phyloP scores from a whole-genome alignment of 148 eudicot genomes.

The Vaccinium vitisidaea region DNA sequence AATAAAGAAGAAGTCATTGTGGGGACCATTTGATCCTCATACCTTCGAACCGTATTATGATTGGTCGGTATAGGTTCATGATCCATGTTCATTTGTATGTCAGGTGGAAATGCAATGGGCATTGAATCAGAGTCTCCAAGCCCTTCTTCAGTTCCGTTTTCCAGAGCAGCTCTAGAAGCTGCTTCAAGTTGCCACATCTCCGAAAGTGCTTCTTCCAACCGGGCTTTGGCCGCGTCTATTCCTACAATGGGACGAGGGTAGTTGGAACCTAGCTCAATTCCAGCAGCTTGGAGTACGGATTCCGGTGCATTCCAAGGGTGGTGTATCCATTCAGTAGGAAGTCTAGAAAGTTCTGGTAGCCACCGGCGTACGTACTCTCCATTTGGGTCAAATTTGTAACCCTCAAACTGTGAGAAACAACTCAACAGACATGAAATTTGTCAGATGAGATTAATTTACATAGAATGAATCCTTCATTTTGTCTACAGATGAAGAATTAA shows the following conservation, averaged over 20 bases:
- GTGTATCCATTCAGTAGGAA: slow-evolving; percentile 95
- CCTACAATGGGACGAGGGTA: slow-evolving; percentile 81
- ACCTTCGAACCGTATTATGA: slow-evolving; percentile 32
- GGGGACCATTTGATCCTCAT: slow-evolving; percentile 93
- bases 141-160: slow-evolving; percentile 89
- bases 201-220: slow-evolving; percentile 68
- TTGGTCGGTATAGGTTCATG: slow-evolving; percentile 46
- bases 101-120: slow-evolving; percentile 69
- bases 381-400: slow-evolving; percentile 82
- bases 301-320: slow-evolving; percentile 93
- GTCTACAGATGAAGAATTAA: too few relatives aligned
- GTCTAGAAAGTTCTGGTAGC: slow-evolving; percentile 89
- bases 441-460: neutral
- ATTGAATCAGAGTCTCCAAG: slow-evolving; percentile 76
- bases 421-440: neutral
- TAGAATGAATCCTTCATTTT: too few relatives aligned
- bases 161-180: slow-evolving; percentile 70
- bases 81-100: slow-evolving; percentile 70
- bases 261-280: slow-evolving; percentile 84
- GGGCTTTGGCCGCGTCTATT: slow-evolving; percentile 67
- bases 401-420: slow-evolving; percentile 52
- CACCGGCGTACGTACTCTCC: slow-evolving; percentile 91
- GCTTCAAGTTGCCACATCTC: slow-evolving; percentile 88
- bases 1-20: slow-evolving; percentile 70
- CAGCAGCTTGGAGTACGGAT: slow-evolving; percentile 85